A percentile compares a stretch with the other conserved stretches of the same genome.
Evolutionary conservation across 257 asterid genomes (phyloP).

Genomic region (Verbascum thapsus): DNA sequence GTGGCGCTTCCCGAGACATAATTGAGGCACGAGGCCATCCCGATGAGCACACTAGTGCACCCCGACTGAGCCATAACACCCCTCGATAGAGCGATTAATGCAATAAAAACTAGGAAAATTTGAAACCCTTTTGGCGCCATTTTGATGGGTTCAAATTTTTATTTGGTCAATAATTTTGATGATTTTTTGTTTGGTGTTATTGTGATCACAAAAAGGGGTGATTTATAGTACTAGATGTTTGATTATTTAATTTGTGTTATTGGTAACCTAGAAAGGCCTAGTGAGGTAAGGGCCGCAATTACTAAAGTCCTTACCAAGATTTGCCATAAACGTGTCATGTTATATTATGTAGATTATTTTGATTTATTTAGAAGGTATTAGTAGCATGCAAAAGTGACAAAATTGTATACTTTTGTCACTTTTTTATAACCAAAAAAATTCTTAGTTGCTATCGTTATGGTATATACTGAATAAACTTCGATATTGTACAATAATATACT

Average conservation of each 20-base stretch:
- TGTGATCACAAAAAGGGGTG: slow-evolving; percentile 4
- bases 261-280: slow-evolving; percentile 49
- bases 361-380: too few species aligned
- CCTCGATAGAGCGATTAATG: slow-evolving; percentile 20
- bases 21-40: slow-evolving; percentile 72
- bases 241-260: background rate
- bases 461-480: too few species aligned
- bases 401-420: too few species aligned
- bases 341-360: too few species aligned
- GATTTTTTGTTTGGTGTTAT: slow-evolving; percentile 10
- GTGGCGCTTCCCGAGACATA: slow-evolving; percentile 57
- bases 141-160: slow-evolving; percentile 36
- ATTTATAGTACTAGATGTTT: slow-evolving; percentile 28
- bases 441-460: too few species aligned
- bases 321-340: slow-evolving; percentile 32
- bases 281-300: slow-evolving; percentile 49
- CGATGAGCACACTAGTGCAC: slow-evolving; percentile 49
- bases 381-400: too few species aligned
- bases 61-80: slow-evolving; percentile 51
- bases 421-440: too few species aligned
- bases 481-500: too few species aligned
- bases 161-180: background rate
- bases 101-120: slow-evolving; percentile 9
- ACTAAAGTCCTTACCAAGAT: slow-evolving; percentile 9
- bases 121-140: slow-evolving; percentile 47